These are phyloP conservation scores for Saxophila tyrrhenica DNA, from an alignment of 495 filamentous ascomycete species.

Conservation along the genomic window DNA sequence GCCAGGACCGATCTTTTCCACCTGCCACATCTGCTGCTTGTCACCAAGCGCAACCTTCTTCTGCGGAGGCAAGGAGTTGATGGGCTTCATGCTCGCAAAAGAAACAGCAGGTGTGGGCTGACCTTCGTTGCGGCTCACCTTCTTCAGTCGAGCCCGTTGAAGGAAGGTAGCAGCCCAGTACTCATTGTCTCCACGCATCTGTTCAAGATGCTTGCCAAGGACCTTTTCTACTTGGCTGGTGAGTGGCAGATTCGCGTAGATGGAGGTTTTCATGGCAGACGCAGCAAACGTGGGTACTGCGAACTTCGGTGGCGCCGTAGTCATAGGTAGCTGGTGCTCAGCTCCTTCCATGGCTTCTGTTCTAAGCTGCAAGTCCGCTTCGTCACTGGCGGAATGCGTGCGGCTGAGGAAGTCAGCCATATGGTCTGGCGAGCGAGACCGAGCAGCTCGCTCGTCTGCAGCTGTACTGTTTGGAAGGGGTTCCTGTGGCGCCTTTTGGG, in stretches of 20 bases:
- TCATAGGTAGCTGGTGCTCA: neutral
- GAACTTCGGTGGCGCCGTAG: neutral
- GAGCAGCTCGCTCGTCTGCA: too few species aligned
- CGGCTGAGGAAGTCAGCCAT: too few species aligned
- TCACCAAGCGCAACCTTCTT: neutral
- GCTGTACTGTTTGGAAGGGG: too few species aligned
- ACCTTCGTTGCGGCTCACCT: neutral
- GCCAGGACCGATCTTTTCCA: neutral
- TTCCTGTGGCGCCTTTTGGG: too few species aligned
- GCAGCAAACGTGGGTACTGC: neutral
- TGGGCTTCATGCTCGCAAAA: constrained; percentile 11
- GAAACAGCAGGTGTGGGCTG: neutral
- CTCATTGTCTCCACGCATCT: constrained; percentile 18
- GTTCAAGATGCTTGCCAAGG: constrained; percentile 16
- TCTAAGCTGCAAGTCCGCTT: neutral
- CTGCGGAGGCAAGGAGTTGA: neutral
- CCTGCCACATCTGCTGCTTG: neutral
- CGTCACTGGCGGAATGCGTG: too few species aligned
- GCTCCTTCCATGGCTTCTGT: neutral
- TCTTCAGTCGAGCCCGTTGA: constrained; percentile 6
- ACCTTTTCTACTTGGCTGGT: constrained; percentile 11
- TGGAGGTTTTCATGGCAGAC: neutral
- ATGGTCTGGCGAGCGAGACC: too few species aligned
- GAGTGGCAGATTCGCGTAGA: neutral
- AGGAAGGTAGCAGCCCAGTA: constrained; percentile 14